Conservation (phyloP, 371 early-diverging fungal genomes). For the Saksenaea oblongispora region DNA sequence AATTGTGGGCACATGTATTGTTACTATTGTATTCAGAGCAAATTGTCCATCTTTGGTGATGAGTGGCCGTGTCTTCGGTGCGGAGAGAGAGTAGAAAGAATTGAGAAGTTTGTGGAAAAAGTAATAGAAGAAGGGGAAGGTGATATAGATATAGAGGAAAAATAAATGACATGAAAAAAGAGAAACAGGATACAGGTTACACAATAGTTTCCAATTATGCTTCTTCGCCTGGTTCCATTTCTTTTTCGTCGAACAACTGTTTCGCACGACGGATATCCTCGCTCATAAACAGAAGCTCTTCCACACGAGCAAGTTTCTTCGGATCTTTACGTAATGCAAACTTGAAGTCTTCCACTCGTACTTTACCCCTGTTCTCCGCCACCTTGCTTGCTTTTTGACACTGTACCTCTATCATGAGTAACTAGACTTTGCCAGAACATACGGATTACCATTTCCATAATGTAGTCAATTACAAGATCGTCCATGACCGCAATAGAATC, state of each 20-base stretch:
- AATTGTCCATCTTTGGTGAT: slow-evolving; percentile 71
- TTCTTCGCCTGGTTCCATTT: slow-evolving; percentile 49
- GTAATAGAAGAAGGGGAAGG: slow-evolving; percentile 26
- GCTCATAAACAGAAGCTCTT: slow-evolving; percentile 92
- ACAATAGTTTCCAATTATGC: not conserved
- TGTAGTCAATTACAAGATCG: slow-evolving; percentile 90
- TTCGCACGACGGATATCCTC: slow-evolving; percentile 94
- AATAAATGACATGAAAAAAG: slow-evolving; percentile 4
- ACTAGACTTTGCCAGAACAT: not conserved
- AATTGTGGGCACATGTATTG: slow-evolving; percentile 86
- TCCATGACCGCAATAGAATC: slow-evolving; percentile 95
- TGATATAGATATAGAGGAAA: slow-evolving; percentile 16
- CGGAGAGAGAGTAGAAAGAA: slow-evolving; percentile 61
- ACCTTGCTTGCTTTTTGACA: slow-evolving; percentile 75
- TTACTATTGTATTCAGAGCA: slow-evolving; percentile 86
- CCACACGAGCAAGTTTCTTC: slow-evolving; percentile 95
- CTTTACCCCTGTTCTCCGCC: slow-evolving; percentile 69
- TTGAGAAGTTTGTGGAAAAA: slow-evolving; percentile 46
- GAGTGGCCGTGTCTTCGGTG: slow-evolving; percentile 84
- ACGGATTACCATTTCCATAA: slow-evolving; percentile 78
- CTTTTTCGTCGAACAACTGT: slow-evolving; percentile 63
- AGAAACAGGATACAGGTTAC: not conserved
- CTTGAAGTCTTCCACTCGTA: slow-evolving; percentile 93
- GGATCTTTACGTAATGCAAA: slow-evolving; percentile 91
- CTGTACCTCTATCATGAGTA: slow-evolving; percentile 37